Percentiles rank a stretch among this genome's conserved stretches.
These are phyloP conservation scores for Ogataea parapolymorpha DNA, from an alignment of 805 yeast genomes.

Conservation along the genomic window DNA sequence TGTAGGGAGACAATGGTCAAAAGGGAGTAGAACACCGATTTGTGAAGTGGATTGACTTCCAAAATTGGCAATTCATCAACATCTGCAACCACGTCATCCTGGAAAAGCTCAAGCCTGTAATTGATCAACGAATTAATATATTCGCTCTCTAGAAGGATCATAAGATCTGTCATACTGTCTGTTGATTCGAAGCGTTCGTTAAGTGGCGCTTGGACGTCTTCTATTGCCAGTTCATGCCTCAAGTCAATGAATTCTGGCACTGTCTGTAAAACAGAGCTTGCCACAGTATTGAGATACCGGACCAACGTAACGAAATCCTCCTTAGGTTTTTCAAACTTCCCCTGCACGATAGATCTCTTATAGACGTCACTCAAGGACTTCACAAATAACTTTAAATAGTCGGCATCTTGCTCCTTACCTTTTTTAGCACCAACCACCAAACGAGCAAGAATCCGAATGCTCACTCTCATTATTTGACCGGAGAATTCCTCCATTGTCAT, in stretches of 20 bases:
- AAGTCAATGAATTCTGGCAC: conserved; percentile 21
- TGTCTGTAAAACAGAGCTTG: conserved; percentile 11
- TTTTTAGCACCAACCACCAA: conserved; percentile 17
- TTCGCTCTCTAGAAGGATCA: conserved; percentile 20
- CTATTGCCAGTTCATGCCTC: conserved; percentile 19
- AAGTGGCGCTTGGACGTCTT: conserved; percentile 20
- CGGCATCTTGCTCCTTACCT: background rate
- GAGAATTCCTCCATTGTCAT: conserved; percentile 17
- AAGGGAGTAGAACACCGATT: conserved; percentile 20
- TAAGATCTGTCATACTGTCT: conserved; percentile 21
- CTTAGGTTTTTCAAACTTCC: conserved; percentile 3
- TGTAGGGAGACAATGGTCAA: conserved; percentile 20
- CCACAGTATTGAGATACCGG: conserved; percentile 27
- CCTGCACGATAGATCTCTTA: conserved; percentile 9
- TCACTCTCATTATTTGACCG: conserved; percentile 17
- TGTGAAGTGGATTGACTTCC: conserved; percentile 9
- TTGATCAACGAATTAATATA: conserved; percentile 20
- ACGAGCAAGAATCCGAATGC: conserved; percentile 22
- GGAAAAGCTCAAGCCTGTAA: conserved; percentile 10
- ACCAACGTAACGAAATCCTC: conserved; percentile 20
- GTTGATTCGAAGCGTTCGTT: conserved; percentile 25
- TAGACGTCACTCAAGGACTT: conserved; percentile 18
- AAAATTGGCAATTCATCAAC: conserved; percentile 12
- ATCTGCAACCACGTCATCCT: conserved; percentile 16
- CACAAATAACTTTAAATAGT: conserved; percentile 13